phyloP scores from a whole-genome alignment of 208 protist species.

The Crithidia expoeki region DNA sequence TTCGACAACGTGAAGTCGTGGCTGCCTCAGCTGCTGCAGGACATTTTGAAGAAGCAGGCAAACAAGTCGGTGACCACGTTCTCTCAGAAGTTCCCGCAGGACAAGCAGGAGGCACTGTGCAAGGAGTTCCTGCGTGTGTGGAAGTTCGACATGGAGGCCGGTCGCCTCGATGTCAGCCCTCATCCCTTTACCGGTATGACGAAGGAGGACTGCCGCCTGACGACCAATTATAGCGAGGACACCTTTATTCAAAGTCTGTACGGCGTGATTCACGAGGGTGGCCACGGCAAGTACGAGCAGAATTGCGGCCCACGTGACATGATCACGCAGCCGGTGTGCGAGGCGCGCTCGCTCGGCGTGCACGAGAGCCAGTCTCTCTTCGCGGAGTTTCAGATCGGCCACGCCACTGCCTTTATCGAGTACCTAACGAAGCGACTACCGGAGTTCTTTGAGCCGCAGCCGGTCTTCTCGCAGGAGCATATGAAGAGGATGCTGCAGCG shows the following conservation, averaged over 20 bases:
- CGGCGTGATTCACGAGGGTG: slow-evolving; percentile 85
- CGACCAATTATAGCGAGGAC: slow-evolving; percentile 72
- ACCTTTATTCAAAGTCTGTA: slow-evolving; percentile 61
- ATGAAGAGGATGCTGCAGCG: slow-evolving; percentile 49
- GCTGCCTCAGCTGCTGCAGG: slow-evolving; percentile 75
- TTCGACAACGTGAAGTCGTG: slow-evolving; percentile 79
- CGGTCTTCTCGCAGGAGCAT: slow-evolving; percentile 56
- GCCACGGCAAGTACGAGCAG: slow-evolving; percentile 92
- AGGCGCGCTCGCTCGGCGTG: slow-evolving; percentile 72
- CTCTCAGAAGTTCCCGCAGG: slow-evolving; percentile 47
- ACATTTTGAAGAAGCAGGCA: slow-evolving; percentile 65
- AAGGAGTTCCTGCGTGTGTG: slow-evolving; percentile 61
- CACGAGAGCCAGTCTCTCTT: slow-evolving; percentile 93
- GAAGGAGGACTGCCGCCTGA: slow-evolving; percentile 87
- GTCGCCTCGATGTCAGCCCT: slow-evolving; percentile 83
- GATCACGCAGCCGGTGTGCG: slow-evolving; percentile 63
- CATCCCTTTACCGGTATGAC: slow-evolving; percentile 90
- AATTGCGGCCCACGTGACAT: slow-evolving; percentile 74
- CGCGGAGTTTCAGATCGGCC: slow-evolving; percentile 78
- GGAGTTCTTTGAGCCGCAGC: slow-evolving; percentile 57
- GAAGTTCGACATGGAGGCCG: slow-evolving; percentile 83
- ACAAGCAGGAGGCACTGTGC: slow-evolving; percentile 65
- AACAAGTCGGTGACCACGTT: slow-evolving; percentile 31
- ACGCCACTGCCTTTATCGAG: slow-evolving; percentile 57
- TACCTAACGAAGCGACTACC: slow-evolving; percentile 52